Evolutionary conservation across 441 rosid genomes (phyloP).

Genomic region (Croton laevigatus): DNA sequence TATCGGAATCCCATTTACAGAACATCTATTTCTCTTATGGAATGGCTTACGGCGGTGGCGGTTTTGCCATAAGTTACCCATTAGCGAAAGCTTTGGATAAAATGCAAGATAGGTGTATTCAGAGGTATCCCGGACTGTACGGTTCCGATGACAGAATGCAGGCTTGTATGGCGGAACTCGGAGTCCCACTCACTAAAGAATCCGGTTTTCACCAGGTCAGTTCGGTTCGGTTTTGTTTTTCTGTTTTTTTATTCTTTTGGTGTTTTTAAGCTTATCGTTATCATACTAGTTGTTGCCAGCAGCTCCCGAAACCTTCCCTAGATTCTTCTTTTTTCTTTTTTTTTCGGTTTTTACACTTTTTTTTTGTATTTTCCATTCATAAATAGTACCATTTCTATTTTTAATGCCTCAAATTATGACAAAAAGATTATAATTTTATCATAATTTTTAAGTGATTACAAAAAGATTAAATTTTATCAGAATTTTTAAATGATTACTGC

Average conservation of each 20-base stretch:
- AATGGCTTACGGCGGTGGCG: conserved; percentile 99
- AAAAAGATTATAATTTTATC: no score
- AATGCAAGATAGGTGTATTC: conserved; percentile 86
- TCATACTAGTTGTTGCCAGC: background rate
- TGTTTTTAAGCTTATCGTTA: background rate
- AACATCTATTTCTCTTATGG: conserved; percentile 92
- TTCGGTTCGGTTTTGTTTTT: background rate
- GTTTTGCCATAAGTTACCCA: conserved; percentile 92
- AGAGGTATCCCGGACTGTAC: conserved; percentile 83
- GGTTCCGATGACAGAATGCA: conserved; percentile 98
- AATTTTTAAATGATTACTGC: no score
- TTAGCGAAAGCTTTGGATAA: conserved; percentile 72
- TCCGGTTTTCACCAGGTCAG: conserved; percentile 95
- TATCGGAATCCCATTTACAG: conserved; percentile 93
- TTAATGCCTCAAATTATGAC: no score
- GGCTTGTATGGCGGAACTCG: conserved; percentile 99
- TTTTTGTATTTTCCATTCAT: background rate
- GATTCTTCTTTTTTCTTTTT: background rate
- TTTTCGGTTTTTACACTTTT: no score
- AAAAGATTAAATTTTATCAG: no score
- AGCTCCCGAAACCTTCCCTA: background rate
- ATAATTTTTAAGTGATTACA: no score
- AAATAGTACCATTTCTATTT: no score
- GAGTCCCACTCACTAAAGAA: conserved; percentile 98
- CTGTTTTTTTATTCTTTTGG: background rate